phyloP scores from a whole-genome alignment of 441 rosid species.

The Adansonia grandidieri region DNA sequence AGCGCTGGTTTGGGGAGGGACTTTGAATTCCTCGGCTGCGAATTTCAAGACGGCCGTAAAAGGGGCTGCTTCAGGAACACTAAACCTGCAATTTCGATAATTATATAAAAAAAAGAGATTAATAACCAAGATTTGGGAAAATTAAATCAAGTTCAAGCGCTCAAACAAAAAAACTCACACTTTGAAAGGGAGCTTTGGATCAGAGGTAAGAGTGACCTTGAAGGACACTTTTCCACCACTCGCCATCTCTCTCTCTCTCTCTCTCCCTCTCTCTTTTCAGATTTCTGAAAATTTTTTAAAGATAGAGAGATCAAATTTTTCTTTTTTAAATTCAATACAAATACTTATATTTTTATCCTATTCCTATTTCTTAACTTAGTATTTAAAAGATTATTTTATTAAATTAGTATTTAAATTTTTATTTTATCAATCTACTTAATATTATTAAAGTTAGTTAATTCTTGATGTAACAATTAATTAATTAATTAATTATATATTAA shows the following conservation, averaged over 20 bases:
- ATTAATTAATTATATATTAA: no score
- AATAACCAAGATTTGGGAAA: neutral
- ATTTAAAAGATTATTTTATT: no score
- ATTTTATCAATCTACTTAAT: no score
- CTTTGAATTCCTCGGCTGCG: constrained; percentile 96
- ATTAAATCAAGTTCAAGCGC: neutral
- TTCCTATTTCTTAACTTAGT: no score
- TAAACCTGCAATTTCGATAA: constrained; percentile 57
- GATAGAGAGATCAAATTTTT: constrained; percentile 2
- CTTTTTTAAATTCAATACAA: no score
- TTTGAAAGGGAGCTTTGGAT: constrained; percentile 97
- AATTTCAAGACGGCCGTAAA: constrained; percentile 90
- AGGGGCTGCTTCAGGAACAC: constrained; percentile 95
- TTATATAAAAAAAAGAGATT: neutral
- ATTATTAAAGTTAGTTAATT: no score
- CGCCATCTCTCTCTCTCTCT: constrained; percentile 36
- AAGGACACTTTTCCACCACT: constrained; percentile 87
- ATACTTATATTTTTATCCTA: no score
- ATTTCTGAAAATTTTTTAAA: constrained; percentile 18
- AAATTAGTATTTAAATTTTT: no score
- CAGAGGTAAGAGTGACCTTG: constrained; percentile 89
- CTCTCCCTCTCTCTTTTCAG: neutral
- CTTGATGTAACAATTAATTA: no score
- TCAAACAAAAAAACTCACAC: constrained; percentile 49
- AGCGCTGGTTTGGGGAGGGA: constrained; percentile 96